Evolutionary conservation across 805 yeast species (phyloP), one percentile per base, ranked within the genome.

Genomic region (Hanseniaspora hatyaiensis): DNA sequence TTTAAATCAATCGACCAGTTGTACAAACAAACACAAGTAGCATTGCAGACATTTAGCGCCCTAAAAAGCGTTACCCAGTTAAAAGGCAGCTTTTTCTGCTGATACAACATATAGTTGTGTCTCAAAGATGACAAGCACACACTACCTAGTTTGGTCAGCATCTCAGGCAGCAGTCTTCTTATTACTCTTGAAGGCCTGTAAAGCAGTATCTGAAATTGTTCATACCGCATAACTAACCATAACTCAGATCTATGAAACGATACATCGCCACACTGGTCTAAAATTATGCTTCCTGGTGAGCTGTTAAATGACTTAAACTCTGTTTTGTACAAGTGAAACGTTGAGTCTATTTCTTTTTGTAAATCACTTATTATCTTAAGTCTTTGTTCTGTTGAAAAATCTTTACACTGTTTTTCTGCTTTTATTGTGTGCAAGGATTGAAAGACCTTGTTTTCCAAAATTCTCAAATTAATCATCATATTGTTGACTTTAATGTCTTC

Each of bases 51-150:
- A 13, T 71, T 67, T 26, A 73, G 51, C 22, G 73, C 67, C 45
- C 74, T 61, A 52, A 70, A 68, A 8, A 70, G 54, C 1, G 75
- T 70, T 18, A 71, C 67, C 78, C 78, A 73, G 49, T 70, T 72
- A 50, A 70, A 55, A 0, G 77, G 77, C 28, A 73, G 55, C 34
- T 68, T 53, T 41, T 66, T 69, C 8, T 69, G 62, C 34, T 67
- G 65, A 58, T 69, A 73, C 3, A 73, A 52, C 34, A 64, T 66
- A 57, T 72, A 72, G 1, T 73, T 69, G 53, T 66, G 69, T 16
- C 74, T 67, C 38, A 72, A 55, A 11, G 70, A 68, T 40, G 71
- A 69, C 12, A 72, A 54, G 47, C 74, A 70, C 13, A 67, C 66
- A 34, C 68, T 69, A 0, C 75, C 73, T 40, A 74, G 52, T 11